A percentile compares a stretch with the other conserved stretches of the same genome.
These are phyloP conservation scores for Gamsiella multidivaricata DNA, from an alignment of 192 early-diverging fungal species.

Conservation along the genomic window DNA sequence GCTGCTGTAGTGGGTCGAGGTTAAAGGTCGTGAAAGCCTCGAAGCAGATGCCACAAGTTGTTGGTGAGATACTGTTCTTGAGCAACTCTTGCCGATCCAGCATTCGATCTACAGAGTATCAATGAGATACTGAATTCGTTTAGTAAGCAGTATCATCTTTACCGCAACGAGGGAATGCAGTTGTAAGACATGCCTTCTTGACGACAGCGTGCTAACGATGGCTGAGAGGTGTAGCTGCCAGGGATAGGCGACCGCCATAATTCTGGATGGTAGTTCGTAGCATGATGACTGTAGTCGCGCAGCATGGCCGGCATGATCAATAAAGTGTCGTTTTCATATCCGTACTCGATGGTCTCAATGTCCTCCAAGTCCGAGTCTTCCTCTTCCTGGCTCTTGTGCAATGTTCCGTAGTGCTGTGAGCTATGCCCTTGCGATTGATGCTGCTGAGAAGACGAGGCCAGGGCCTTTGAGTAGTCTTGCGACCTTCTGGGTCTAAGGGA, in stretches of 20 bases:
- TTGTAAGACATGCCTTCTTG: conserved; percentile 43
- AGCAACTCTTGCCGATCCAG: conserved; percentile 46
- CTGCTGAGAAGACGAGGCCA: background rate
- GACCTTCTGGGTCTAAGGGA: background rate
- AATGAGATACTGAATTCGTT: background rate
- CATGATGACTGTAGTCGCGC: conserved; percentile 48
- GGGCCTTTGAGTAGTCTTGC: too few relatives aligned
- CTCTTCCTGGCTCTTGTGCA: background rate
- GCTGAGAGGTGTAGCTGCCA: conserved; percentile 9
- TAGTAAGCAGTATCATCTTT: background rate
- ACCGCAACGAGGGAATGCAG: background rate
- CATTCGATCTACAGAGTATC: conserved; percentile 19
- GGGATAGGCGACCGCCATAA: conserved; percentile 41
- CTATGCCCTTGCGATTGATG: background rate
- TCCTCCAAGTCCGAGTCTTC: conserved; percentile 27
- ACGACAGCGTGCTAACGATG: conserved; percentile 15
- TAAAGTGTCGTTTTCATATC: conserved; percentile 35
- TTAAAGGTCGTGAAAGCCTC: conserved; percentile 42
- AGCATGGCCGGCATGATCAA: conserved; percentile 52
- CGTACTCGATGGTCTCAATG: conserved; percentile 43
- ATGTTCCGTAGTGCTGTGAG: background rate
- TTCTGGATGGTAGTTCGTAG: conserved; percentile 49
- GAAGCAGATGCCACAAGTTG: conserved; percentile 52
- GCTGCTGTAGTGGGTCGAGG: conserved; percentile 12
- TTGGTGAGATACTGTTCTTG: conserved; percentile 40